Percentiles rank a stretch among this genome's conserved stretches.
Evolutionary conservation across 148 eudicot species (phyloP).

Genomic region (Selenicereus undatus): DNA sequence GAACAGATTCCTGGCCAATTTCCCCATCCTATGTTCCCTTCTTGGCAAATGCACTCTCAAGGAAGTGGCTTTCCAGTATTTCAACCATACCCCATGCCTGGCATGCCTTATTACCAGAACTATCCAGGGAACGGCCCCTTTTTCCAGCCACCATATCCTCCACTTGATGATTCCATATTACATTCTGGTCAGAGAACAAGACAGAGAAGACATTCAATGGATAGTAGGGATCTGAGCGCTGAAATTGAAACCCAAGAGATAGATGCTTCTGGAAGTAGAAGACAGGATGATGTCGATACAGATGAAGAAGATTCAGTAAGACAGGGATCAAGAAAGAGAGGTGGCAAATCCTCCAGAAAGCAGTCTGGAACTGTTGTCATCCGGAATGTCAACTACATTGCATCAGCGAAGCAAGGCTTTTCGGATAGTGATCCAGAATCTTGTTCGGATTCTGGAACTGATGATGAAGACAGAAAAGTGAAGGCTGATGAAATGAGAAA

Average conservation of each 20-base stretch:
- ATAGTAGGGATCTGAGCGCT: conserved; percentile 42
- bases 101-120: conserved; percentile 76
- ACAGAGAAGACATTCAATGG: conserved; percentile 54
- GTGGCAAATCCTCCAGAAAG: conserved; percentile 52
- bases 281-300: conserved; percentile 30
- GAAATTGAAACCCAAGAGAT: conserved; percentile 46
- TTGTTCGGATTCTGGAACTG: conserved; percentile 48
- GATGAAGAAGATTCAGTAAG: conserved; percentile 38
- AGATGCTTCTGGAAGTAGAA: conserved; percentile 30
- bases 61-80: conserved; percentile 56
- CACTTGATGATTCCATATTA: conserved; percentile 45
- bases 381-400: conserved; percentile 76
- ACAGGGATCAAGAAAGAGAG: conserved; percentile 37
- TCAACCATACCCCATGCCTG: conserved; percentile 77
- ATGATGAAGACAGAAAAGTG: conserved; percentile 28
- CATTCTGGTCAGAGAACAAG: conserved; percentile 36
- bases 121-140: conserved; percentile 55
- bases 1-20: conserved; percentile 55
- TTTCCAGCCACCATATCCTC: conserved; percentile 57
- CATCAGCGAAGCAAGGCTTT: conserved; percentile 52
- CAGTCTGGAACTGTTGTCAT: conserved; percentile 67
- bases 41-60: conserved; percentile 80
- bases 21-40: conserved; percentile 68
- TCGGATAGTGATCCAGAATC: conserved; percentile 45
- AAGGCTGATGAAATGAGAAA: conserved; percentile 29